phyloP scores from a whole-genome alignment of 768 basidiomycete species.

The Podaxis sp. region DNA sequence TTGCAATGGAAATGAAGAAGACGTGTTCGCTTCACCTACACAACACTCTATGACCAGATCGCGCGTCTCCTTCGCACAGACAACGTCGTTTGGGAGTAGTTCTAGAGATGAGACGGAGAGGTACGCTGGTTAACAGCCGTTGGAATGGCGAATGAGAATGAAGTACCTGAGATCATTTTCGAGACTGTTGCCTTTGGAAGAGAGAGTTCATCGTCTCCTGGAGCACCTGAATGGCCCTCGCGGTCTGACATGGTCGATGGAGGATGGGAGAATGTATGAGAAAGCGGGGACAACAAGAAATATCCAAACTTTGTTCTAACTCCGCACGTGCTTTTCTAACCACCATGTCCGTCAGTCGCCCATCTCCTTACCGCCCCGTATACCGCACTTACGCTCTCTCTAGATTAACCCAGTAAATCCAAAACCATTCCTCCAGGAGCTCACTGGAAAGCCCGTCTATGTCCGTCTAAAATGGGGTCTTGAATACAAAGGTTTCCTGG shows the following conservation, averaged over 20 bases:
- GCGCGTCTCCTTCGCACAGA: slow-evolving; percentile 93
- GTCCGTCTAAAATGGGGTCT: slow-evolving; percentile 98
- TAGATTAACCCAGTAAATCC: slow-evolving; percentile 95
- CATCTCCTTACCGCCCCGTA: slow-evolving; percentile 9
- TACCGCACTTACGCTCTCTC: slow-evolving; percentile 9
- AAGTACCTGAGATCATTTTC: slow-evolving; percentile 90
- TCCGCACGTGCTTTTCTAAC: slow-evolving; percentile 44
- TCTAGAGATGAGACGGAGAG: slow-evolving; percentile 49
- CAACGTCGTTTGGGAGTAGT: slow-evolving; percentile 81
- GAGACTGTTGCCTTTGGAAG: slow-evolving; percentile 96
- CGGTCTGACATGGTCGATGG: slow-evolving; percentile 78
- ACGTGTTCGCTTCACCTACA: slow-evolving; percentile 75
- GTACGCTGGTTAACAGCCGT: not conserved
- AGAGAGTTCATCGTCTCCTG: slow-evolving; percentile 89
- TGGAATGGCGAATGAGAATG: not conserved
- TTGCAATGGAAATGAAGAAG: not conserved
- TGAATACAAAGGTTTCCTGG: slow-evolving; percentile 98
- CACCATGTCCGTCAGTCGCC: slow-evolving; percentile 64
- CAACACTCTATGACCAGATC: slow-evolving; percentile 98
- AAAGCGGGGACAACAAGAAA: not conserved
- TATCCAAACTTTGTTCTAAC: slow-evolving; percentile 26
- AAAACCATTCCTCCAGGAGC: slow-evolving; percentile 97
- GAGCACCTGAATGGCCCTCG: slow-evolving; percentile 71
- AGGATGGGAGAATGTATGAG: slow-evolving; percentile 9
- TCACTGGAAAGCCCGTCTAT: slow-evolving; percentile 95